Base-by-base conservation (phyloP, 306 rosid genomes). In the Castanopsis chinensis region DNA sequence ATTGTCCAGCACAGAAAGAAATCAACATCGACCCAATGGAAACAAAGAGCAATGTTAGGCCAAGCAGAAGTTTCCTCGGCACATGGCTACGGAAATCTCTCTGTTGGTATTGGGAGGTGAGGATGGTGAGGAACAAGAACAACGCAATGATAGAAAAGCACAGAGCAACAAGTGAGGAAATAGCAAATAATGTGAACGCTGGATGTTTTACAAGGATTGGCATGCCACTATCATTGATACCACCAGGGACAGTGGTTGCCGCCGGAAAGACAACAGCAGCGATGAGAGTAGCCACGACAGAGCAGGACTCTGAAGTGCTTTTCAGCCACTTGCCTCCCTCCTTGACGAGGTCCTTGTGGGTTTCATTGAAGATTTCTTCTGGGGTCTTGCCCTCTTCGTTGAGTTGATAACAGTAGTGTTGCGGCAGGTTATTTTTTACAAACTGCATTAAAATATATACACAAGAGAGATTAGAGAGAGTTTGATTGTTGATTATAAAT, bases 251-350 rank as follows among this genome's bases (percentile, higher is more conserved):
- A n/a, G 77, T 72, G 17, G 86, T 15, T 18, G 83, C 23, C 21
- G 86, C 64, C 70, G 86, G 74, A n/a, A 78, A 90, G 58, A 89
- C 87, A 4, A 86, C 88, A 0, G 89, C 71, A 75, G 91, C 91
- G 11, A 91, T 76, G 63, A 91, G 74, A 18, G 90, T 83, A 3
- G 90, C 88, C 69, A 88, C 91, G 12, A 88, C 41, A 0, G 92
- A 88, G 85, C 94, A 88, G 0, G 92, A 85, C 19, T 82, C 80
- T 37, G 43, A 37, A 37, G 43, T 6, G 43, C 43, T 37, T 37
- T 37, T 37, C 43, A 37, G 43, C 10, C 43, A 37, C 10, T 37
- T 1, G 43, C 43, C 43, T 37, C 43, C 43, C 43, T 37, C 43
- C 43, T 10, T 37, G 43, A 6, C 0, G 2, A 37, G 43, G 43